Base-by-base conservation (phyloP, 148 eudicot species). In the Fallopia convolvulus region DNA sequence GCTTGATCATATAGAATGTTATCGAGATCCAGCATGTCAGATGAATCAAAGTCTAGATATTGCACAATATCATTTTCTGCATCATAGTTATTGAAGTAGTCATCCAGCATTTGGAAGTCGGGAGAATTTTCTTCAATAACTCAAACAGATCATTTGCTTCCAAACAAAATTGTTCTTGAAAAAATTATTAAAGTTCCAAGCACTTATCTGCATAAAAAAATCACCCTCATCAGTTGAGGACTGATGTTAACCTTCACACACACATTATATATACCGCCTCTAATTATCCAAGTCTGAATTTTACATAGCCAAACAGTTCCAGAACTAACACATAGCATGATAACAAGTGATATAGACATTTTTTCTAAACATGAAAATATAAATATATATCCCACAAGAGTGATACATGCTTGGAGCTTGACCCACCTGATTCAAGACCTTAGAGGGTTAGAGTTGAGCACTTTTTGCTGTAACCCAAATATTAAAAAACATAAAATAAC, bases 121-220 rank as follows among this genome's bases (percentile, higher is more conserved):
- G 84, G 65, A 55, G 88, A 72, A 74, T 88, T 81, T 42, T 72
- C 86, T 70, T 80, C 83, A 74, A 77, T 56, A 21, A 79, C 78
- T 81, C 82, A 18, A 82, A 78, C 42, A 92, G 83, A 76, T 95
- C 97, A 82, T 83, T 77, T 76, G 88, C 84, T 82, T 92, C 97
- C 42, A 87, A 49, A 14, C 53, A 49, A 13, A 9, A 49, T 13
- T 14, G 3, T 49, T 49, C 17, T 49, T 26, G 17, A 6, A 8
- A 4, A n/a, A n/a, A 20, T 23, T 60, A 8, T 23, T 60, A 20
- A 3, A 56, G 66, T 13, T 10, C 4, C 66, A 23, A 56, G 33
- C 20, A 21, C 66, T 33, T 60, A 60, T 3, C 66, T 18, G 20
- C 3, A 14, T 7, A 47, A 47, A 47, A 47, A 47, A 47, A 47